A percentile compares a stretch with the other conserved stretches of the same genome.
phyloP scores from a whole-genome alignment of 805 yeast genomes.

The Metschnikowia noctiluminum region DNA sequence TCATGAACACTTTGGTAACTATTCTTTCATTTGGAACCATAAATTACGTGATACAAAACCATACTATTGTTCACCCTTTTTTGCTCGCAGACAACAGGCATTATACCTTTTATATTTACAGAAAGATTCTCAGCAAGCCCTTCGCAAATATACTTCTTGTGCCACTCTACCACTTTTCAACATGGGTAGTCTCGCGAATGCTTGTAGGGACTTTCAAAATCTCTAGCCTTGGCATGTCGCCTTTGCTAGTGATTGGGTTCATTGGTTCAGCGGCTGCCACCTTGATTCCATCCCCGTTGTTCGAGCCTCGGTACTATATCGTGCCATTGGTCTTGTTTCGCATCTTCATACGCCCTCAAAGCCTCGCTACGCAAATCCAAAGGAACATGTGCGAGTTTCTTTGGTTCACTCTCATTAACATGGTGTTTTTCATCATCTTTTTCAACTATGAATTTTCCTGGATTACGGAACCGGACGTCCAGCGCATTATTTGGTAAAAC shows the following conservation, averaged over 20 bases:
- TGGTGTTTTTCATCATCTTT: conserved; percentile 53
- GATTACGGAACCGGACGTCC: conserved; percentile 58
- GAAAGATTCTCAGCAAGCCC: conserved; percentile 52
- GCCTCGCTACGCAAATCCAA: conserved; percentile 7
- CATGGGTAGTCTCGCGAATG: conserved; percentile 26
- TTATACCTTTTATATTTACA: conserved; percentile 83
- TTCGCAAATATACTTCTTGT: conserved; percentile 48
- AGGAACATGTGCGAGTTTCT: conserved; percentile 47
- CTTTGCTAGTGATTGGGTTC: conserved; percentile 47
- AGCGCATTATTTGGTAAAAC: conserved; percentile 83
- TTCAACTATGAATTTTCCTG: conserved; percentile 62
- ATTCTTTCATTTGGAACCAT: conserved; percentile 26
- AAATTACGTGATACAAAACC: conserved; percentile 47
- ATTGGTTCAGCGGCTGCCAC: conserved; percentile 54
- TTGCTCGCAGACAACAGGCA: conserved; percentile 92
- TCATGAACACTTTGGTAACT: conserved; percentile 19
- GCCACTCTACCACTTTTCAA: conserved; percentile 69
- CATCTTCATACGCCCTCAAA: conserved; percentile 36
- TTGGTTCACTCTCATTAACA: conserved; percentile 61
- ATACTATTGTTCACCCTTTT: conserved; percentile 84
- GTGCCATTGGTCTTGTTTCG: conserved; percentile 79
- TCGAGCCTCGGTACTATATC: conserved; percentile 92
- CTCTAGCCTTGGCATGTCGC: conserved; percentile 18
- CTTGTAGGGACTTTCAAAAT: background rate
- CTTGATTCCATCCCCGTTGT: conserved; percentile 83